Evolutionary conservation across 2,329 filamentous ascomycete genomes (phyloP), one percentile per base, ranked within the genome.

Genomic region (Lithohypha guttulata): DNA sequence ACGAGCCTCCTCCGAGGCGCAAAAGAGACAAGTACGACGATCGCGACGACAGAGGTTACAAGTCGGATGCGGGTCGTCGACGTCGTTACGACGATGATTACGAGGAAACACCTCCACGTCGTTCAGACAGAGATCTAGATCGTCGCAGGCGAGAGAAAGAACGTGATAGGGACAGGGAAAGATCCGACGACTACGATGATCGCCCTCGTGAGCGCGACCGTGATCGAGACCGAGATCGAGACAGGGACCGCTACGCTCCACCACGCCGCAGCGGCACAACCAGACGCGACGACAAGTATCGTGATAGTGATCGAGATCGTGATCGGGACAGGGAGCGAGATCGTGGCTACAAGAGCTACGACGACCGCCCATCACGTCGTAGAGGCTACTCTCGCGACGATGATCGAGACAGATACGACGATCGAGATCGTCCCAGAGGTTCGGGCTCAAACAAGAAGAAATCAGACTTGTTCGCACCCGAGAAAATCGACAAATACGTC

Each of bases 11-110:
- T 3, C 33, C 42, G 11, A 35, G 43, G 18, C 46, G 44, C 11
- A 42, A 42, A 22, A 39, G 37, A 39, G 48, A 50, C 31, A 42
- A 33, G 41, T 32, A 48, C 30, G 23, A 32, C 13, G 44, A 48
- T 23, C 18, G 27, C 4, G 43, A 41, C 6, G 45, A 50, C 13
- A 39, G 39, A 28, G 41, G 42, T n/a, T 47, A 46, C 29, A 35
- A 36, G 34, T 48, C 45, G 9, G 47, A 50, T 33, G 40, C 27
- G 9, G 35, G 43, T 4, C 13, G 47, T 41, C 22, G 47, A 45
- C 14, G 44, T 43, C 29, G 47, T 44, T 37, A 47, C 42, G 13
- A 47, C 3, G 48, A 49, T 21, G 41, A 38, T 23, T 46, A 40
- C 18, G 18, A 45, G 22, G 32, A 30, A 13, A 8, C 32, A 29